Evolutionary conservation across 2,329 filamentous ascomycete genomes (phyloP).

Genomic region (Neofusicoccum sp.): DNA sequence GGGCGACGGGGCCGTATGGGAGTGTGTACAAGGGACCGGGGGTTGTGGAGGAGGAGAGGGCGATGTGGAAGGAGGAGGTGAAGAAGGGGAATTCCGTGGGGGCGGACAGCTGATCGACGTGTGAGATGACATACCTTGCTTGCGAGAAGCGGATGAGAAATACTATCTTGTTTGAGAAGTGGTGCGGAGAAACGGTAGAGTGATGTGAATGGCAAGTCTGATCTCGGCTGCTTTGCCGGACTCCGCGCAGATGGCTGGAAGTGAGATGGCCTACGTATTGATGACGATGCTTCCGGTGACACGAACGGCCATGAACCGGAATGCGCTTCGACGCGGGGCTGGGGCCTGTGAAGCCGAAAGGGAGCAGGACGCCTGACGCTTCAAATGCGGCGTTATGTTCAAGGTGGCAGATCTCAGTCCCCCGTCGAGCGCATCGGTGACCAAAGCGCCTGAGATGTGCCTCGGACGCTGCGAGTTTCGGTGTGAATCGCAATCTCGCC

Average conservation of each 20-base stretch:
- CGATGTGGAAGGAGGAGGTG: conserved; percentile 52
- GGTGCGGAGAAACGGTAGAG: not conserved
- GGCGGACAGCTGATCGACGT: too few species aligned
- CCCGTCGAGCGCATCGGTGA: too few species aligned
- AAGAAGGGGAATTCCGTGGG: conserved; percentile 5
- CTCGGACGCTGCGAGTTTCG: not conserved
- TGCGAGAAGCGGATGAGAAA: not conserved
- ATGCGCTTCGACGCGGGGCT: not conserved
- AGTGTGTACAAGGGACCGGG: conserved; percentile 61
- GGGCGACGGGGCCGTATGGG: conserved; percentile 59
- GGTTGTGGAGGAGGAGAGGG: conserved; percentile 51
- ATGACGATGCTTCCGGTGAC: not conserved
- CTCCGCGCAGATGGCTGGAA: too few species aligned
- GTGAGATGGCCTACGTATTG: too few species aligned
- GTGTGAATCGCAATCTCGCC: conserved; percentile 14
- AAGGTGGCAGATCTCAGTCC: not conserved
- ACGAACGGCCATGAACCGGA: not conserved
- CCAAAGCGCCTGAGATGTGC: too few species aligned
- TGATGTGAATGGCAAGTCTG: too few species aligned
- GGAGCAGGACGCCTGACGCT: too few species aligned
- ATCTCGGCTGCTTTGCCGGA: too few species aligned
- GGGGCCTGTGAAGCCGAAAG: not conserved
- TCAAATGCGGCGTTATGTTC: not conserved
- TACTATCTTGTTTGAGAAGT: not conserved
- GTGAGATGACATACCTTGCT: too few species aligned